phyloP scores from a whole-genome alignment of 768 basidiomycete genomes.

The Kwoniella shandongensis region DNA sequence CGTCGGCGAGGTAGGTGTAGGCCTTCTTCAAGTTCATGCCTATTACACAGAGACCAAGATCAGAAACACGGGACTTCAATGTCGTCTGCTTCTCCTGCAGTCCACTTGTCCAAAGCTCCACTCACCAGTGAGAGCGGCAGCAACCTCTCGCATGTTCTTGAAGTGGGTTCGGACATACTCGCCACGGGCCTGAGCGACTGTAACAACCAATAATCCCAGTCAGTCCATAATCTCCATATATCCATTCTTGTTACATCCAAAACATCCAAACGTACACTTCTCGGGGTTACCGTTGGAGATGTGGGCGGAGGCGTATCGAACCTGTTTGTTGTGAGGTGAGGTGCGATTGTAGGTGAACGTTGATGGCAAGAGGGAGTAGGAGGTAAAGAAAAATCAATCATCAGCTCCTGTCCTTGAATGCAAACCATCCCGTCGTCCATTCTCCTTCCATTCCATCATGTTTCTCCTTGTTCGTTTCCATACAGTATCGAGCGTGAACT shows the following conservation, averaged over 20 bases:
- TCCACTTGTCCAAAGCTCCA: slow-evolving; percentile 15
- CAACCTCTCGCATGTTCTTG: slow-evolving; percentile 99
- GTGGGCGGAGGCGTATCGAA: slow-evolving; percentile 89
- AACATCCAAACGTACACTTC: slow-evolving; percentile 67
- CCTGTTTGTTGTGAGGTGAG: slow-evolving; percentile 51
- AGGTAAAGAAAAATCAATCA: not conserved
- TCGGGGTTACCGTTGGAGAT: slow-evolving; percentile 82
- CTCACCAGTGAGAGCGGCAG: slow-evolving; percentile 84
- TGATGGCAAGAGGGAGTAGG: not conserved
- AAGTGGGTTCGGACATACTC: slow-evolving; percentile 99
- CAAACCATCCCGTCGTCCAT: not conserved
- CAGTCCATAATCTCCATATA: slow-evolving; percentile 9
- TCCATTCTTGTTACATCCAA: not conserved
- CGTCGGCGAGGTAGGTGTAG: slow-evolving; percentile 87
- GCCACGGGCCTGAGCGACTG: slow-evolving; percentile 87
- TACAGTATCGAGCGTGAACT: slow-evolving; percentile 7
- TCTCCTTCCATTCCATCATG: not conserved
- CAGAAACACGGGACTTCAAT: not conserved
- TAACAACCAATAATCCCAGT: slow-evolving; percentile 7
- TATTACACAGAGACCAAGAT: slow-evolving; percentile 46
- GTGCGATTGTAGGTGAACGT: not conserved
- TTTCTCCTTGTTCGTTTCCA: not conserved
- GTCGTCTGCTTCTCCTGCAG: not conserved
- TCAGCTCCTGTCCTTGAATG: slow-evolving; percentile 14
- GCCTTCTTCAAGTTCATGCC: slow-evolving; percentile 93